Evolutionary conservation across 164 flowering plant genomes (phyloP).

Genomic region (Sextonia rubra): DNA sequence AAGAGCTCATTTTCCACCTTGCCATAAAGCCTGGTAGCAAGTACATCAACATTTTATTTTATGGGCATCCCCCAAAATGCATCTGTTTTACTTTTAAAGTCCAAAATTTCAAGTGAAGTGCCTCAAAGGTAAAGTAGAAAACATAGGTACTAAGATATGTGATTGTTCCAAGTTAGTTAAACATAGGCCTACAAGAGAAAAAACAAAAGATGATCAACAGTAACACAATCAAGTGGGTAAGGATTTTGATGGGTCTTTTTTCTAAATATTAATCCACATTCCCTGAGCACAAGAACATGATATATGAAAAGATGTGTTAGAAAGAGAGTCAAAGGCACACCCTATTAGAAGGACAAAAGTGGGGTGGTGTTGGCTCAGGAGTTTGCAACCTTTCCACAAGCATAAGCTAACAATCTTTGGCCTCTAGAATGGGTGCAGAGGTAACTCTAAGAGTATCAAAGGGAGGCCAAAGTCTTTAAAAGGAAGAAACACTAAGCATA

Average conservation of each 20-base stretch:
- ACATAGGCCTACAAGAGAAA: background rate
- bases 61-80: background rate
- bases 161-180: background rate
- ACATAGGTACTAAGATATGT: too few relatives aligned
- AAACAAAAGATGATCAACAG: background rate
- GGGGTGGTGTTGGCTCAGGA: background rate
- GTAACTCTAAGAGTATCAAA: background rate
- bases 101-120: background rate
- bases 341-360: background rate
- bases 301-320: conserved; percentile 10
- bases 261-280: conserved; percentile 18
- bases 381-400: too few relatives aligned
- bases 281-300: conserved; percentile 15
- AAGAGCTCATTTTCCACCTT: too few relatives aligned
- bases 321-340: conserved; percentile 8
- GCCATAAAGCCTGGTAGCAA: background rate
- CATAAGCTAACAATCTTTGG: too few relatives aligned
- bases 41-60: background rate
- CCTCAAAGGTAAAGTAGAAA: background rate
- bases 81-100: background rate
- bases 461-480: background rate
- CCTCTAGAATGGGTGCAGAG: background rate
- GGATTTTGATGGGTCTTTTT: conserved; percentile 7
- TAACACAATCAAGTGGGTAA: background rate
- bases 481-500: background rate